Evolutionary conservation across 495 filamentous ascomycete genomes (phyloP), one percentile per base, ranked within the genome.

Genomic region (Tuber melanosporum): DNA sequence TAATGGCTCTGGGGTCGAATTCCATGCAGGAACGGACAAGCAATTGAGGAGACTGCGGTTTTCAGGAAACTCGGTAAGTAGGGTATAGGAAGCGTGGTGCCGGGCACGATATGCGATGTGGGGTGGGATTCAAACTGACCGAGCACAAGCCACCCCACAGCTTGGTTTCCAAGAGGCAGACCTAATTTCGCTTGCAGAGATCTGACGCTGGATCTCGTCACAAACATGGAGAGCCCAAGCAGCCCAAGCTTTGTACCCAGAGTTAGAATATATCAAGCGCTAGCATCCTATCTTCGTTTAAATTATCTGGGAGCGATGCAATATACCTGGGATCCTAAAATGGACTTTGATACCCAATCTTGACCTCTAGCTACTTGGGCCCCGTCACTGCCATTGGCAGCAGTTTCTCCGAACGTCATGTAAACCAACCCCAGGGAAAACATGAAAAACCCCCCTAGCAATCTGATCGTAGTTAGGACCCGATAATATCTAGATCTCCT

Each of bases 111-210:
- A 43, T 44, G 43, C 10, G 8, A 46, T 19, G 44, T 44, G 39
- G 14, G 22, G 10, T n/a, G 2, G 9, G 26, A 66, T 66, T 66
- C 1, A 66, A 66, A 86, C 90, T 83, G 87, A 94, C 93, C 87
- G 12, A 99, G 84, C 41, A 95, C 91, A 73, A 89, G 71, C 95
- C 95, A 98, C 39, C 93, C 96, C 70, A 96, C 88, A 42, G 92
- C 86, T 83, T 97, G 93, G 80, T 97, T 97, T 47, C 96, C 95
- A 7, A 91, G 85, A 9, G 95, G 94, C n/a, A 99, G 87, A 17
- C 96, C 96, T 74, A 89, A 85, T 81, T 93, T 95, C 46, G 93
- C 91, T 84, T 98, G 93, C 46, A 99, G 83, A 26, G 93, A 95
- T 71, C 90, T 84, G 26, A 91, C 88, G 81, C 93, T 97, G 12